These are phyloP conservation scores for Salvia sclarea DNA, from an alignment of 305 asterid genomes.

Conservation along the genomic window DNA sequence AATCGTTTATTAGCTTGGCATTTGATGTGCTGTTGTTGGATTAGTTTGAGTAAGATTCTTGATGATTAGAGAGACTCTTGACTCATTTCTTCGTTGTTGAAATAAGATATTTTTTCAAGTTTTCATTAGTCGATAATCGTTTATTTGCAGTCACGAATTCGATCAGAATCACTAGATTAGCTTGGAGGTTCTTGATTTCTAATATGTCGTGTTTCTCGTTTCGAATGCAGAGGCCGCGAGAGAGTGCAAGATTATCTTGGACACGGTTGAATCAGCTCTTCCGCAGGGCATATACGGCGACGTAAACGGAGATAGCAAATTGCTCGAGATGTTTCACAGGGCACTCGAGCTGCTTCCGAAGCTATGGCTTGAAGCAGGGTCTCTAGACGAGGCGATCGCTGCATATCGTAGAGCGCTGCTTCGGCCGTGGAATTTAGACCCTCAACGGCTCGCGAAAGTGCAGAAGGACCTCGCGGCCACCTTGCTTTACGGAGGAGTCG, in stretches of 20 bases:
- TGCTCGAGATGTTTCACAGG: slow-evolving; percentile 77
- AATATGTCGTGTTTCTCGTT: slow-evolving; percentile 28
- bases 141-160: background rate
- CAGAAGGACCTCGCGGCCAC: slow-evolving; percentile 72
- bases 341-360: slow-evolving; percentile 81
- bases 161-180: background rate
- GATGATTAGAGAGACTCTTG: background rate
- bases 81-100: background rate
- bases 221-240: slow-evolving; percentile 72
- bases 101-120: background rate
- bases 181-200: slow-evolving; percentile 19
- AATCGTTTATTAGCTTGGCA: background rate
- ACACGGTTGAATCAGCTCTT: slow-evolving; percentile 78
- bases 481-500: slow-evolving; percentile 76
- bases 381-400: slow-evolving; percentile 65
- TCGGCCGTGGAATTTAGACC: slow-evolving; percentile 76
- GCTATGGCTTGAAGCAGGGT: slow-evolving; percentile 70
- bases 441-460: slow-evolving; percentile 59
- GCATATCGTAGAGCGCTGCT: slow-evolving; percentile 69
- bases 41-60: too few species aligned
- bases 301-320: slow-evolving; percentile 57
- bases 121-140: background rate
- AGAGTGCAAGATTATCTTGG: slow-evolving; percentile 82
- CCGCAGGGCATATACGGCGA: slow-evolving; percentile 59
- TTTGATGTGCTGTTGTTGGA: background rate